phyloP scores from a whole-genome alignment of 2,329 filamentous ascomycete species.

The Stemphylium vesicarium region DNA sequence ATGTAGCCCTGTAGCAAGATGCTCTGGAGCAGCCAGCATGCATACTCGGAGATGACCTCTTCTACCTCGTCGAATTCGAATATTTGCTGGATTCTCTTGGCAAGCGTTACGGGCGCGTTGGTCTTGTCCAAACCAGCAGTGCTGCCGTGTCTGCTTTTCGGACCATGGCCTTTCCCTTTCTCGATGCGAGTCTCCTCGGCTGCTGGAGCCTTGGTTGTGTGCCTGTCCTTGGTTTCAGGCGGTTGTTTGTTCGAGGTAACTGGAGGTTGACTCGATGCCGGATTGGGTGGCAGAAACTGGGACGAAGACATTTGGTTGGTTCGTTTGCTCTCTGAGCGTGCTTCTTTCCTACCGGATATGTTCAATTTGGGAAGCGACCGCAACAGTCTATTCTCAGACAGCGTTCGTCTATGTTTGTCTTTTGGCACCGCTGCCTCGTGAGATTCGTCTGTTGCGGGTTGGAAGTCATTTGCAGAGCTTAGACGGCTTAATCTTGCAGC shows the following conservation, averaged over 20 bases:
- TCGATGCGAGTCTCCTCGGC: slow-evolving; percentile 31
- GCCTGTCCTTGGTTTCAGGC: slow-evolving; percentile 22
- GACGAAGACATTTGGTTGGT: slow-evolving; percentile 60
- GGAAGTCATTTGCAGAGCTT: slow-evolving; percentile 44
- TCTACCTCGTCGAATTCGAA: slow-evolving; percentile 76
- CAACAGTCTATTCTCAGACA: slow-evolving; percentile 70
- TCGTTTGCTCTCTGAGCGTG: slow-evolving; percentile 26
- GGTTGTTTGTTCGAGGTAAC: slow-evolving; percentile 16
- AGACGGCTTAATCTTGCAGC: slow-evolving; percentile 46
- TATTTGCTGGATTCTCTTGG: slow-evolving; percentile 72
- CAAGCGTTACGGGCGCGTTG: slow-evolving; percentile 63
- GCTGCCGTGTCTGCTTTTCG: slow-evolving; percentile 38
- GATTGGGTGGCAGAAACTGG: slow-evolving; percentile 46
- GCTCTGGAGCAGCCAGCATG: slow-evolving; percentile 91
- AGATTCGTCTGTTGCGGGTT: slow-evolving; percentile 14
- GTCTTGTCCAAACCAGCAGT: slow-evolving; percentile 26
- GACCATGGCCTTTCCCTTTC: slow-evolving; percentile 26
- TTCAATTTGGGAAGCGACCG: slow-evolving; percentile 68
- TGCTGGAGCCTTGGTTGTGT: slow-evolving; percentile 31
- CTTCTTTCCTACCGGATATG: slow-evolving; percentile 44
- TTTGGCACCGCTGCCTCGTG: slow-evolving; percentile 25
- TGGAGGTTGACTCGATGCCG: slow-evolving; percentile 24
- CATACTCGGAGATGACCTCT: slow-evolving; percentile 88
- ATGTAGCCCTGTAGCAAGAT: slow-evolving; percentile 92
- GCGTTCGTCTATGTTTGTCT: slow-evolving; percentile 61